Base-by-base conservation (phyloP, 2,329 filamentous ascomycete genomes). In the Grosmannia clavigera region DNA sequence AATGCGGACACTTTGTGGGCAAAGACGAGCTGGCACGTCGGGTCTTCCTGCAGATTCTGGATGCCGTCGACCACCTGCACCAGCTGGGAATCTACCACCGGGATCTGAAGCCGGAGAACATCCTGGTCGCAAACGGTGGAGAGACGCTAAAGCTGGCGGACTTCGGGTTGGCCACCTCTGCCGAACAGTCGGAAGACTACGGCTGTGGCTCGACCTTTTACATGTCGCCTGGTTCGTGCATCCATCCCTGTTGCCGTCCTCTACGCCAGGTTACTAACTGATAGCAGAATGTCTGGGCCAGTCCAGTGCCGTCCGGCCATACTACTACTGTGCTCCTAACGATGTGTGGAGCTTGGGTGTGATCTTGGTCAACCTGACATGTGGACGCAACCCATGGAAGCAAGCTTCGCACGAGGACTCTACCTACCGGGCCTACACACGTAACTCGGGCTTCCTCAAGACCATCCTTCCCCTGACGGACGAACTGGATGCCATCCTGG, bases 291-390 rank as follows among this genome's bases (percentile, higher is more conserved):
- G 94, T 72, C 84, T 86, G 70, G 81, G 96, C 73, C 89, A 90
- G 68, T 81, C 86, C 38, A 58, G 57, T 61, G 74, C 86, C 77
- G 68, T 84, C 82, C 81, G 83, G 79, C 73, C 87, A 35, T 92
- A 83, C 73, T 99, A 99, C 74, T 86, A 86, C 66, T 96, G 92
- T 65, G 91, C 90, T 58, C 89, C 92, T 61, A 99, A 97, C 76
- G 94, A 99, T 74, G 85, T 97, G 67, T 99, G 94, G 94, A 92
- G 89, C 69, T 82, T 99, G n/a, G 94, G 94, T 66, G 92, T 99
- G 58, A 96, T 99, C 71, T 81, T 99, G 63, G 91, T 99, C 68
- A 99, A 99, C 78, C 80, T 99, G 66, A 95, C 91, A 58, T 99
- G 94, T 76, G 94, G 94, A 70, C 90, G 94, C 72, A 99, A 99